Base-by-base conservation (phyloP, 1,284 basidiomycete genomes). In the Ganoderma lingzhi region DNA sequence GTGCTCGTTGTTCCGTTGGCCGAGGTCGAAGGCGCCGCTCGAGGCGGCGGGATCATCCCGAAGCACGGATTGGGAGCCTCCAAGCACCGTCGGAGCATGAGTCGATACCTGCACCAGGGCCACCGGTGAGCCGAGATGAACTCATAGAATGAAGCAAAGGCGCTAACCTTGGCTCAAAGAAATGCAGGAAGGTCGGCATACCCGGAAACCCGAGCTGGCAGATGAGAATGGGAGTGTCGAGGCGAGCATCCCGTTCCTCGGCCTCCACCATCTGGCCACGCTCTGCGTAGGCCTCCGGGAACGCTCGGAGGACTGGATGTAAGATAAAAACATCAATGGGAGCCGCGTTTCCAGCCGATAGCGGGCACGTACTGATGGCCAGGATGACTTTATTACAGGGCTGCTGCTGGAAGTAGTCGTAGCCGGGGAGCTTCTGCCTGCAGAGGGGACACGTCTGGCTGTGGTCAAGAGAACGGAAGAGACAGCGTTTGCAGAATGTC, bases 21-120 rank as follows among this genome's bases (percentile, higher is more conserved):
- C 14, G 67, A 64, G 8, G 70, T 55, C 23, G 70, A 64, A 14
- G 73, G 67, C 14, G 76, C 70, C 51, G 74, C 69, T 53, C 86
- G 82, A 2, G 84, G 83, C 0, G 90, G 90, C 82, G 97, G 89
- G 75, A 98, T 89, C 94, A 98, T 98, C 28, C 97, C 97, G 79
- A 99, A 98, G 30, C 85, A 84, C 15, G 93, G 94, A 35, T 83
- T 84, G 5, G 89, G 84, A 15, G 87, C 89, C 74, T 95, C 92
- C 64, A 98, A 90, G 78, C 94, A 96, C 4, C 96, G 90, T 30
- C 96, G 91, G 66, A 98, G 91, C 96, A 98, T 97, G 48, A 98
- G 87, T 14, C 96, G 91, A 80, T 98, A 91, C 67, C 87, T 85
- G 39, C 35, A 23, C 23, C 23, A 35, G 2, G 35, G 1, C 8